Evolutionary conservation across 2,329 filamentous ascomycete species (phyloP).

Genomic region (Aspergillus japonicus): DNA sequence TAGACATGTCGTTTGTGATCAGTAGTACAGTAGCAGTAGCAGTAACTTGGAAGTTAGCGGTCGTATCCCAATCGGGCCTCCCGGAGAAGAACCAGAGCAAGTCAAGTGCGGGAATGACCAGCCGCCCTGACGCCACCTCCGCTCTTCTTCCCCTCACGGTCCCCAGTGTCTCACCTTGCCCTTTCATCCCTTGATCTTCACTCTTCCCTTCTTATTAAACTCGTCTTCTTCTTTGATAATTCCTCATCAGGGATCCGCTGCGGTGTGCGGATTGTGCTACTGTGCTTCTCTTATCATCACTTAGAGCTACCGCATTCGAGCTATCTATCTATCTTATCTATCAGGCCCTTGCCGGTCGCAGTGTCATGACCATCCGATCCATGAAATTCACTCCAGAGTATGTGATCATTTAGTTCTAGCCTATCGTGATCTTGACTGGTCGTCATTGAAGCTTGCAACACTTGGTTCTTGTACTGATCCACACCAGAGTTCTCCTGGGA

Average conservation of each 20-base stretch:
- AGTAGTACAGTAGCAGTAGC: not conserved
- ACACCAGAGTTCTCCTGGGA: constrained; percentile 44
- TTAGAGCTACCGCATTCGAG: constrained; percentile 13
- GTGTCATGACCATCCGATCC: constrained; percentile 41
- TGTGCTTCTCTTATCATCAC: not conserved
- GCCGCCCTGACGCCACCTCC: constrained; percentile 3
- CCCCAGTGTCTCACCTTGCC: constrained; percentile 6
- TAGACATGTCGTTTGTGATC: too few relatives aligned
- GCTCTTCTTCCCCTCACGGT: constrained; percentile 19
- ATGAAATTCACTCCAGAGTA: constrained; percentile 47
- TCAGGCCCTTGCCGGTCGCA: constrained; percentile 11
- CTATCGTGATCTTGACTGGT: too few relatives aligned
- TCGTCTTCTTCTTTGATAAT: not conserved
- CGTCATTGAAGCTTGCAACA: not conserved
- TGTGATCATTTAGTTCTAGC: constrained; percentile 16
- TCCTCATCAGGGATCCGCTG: not conserved
- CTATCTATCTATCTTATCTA: constrained; percentile 18
- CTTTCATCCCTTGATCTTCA: not conserved
- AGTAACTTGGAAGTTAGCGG: too few relatives aligned
- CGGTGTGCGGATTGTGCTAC: not conserved
- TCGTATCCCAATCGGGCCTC: not conserved
- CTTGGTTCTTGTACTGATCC: constrained; percentile 1
- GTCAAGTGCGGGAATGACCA: not conserved
- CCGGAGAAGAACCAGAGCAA: not conserved
- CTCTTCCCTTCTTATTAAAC: not conserved